Conservation (phyloP, 2,329 filamentous ascomycete genomes). For the Aspergillus neoniger region DNA sequence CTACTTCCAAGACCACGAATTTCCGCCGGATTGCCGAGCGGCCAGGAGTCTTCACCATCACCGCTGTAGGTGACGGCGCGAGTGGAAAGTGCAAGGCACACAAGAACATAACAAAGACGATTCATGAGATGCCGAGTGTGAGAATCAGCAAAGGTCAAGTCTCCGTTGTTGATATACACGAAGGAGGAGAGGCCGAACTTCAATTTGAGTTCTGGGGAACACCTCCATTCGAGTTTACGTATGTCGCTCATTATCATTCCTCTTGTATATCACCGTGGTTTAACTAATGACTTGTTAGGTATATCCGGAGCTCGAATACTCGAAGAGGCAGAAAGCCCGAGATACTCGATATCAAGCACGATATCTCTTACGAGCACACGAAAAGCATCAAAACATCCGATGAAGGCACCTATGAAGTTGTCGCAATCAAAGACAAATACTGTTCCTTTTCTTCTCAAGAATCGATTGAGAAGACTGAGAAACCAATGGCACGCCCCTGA, state of each 20-base stretch:
- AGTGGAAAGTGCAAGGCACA: constrained; percentile 78
- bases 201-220: constrained; percentile 94
- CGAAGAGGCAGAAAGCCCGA: constrained; percentile 72
- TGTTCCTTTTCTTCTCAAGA: constrained; percentile 82
- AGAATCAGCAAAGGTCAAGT: constrained; percentile 82
- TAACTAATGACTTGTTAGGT: constrained; percentile 47
- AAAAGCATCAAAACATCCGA: constrained; percentile 84
- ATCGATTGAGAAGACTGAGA: constrained; percentile 50
- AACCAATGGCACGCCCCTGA: constrained; percentile 35
- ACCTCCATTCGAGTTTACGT: constrained; percentile 94
- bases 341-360: constrained; percentile 87
- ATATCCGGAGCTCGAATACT: constrained; percentile 87
- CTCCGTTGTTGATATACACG: constrained; percentile 87
- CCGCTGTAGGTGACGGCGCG: constrained; percentile 80
- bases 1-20: constrained; percentile 68
- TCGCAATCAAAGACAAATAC: constrained; percentile 90
- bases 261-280: neutral
- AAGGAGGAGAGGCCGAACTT: constrained; percentile 91
- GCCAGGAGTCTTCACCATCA: constrained; percentile 85
- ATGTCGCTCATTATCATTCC: constrained; percentile 29
- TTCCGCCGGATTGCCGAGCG: constrained; percentile 94
- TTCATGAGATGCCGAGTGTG: constrained; percentile 90
- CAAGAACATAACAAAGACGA: constrained; percentile 75
- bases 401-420: constrained; percentile 96
- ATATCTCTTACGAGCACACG: constrained; percentile 76